These are phyloP conservation scores for Plasmodium falciparum DNA, from an alignment of 169 alveolate genomes.

Conservation along the genomic window DNA sequence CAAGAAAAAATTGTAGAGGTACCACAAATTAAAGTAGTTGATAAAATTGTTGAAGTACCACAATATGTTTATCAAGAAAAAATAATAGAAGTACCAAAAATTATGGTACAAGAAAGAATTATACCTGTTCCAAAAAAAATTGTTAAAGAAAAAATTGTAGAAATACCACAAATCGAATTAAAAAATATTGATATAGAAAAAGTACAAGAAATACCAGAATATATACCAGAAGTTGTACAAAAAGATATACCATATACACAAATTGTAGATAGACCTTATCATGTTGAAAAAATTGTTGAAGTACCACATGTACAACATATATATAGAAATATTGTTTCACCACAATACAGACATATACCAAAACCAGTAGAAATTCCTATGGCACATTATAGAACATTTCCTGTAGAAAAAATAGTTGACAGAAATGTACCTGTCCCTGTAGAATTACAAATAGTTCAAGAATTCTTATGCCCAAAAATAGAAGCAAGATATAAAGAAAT, in stretches of 20 bases:
- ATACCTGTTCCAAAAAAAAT: slow-evolving; percentile 92
- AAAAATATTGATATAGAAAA: slow-evolving; percentile 82
- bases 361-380: slow-evolving; percentile 95
- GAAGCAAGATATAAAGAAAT: slow-evolving; percentile 92
- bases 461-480: slow-evolving; percentile 91
- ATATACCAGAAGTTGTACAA: slow-evolving; percentile 84
- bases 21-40: slow-evolving; percentile 89
- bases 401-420: slow-evolving; percentile 91
- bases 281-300: slow-evolving; percentile 92
- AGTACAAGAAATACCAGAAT: slow-evolving; percentile 62
- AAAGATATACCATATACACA: slow-evolving; percentile 84
- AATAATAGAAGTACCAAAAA: slow-evolving; percentile 91
- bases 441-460: slow-evolving; percentile 93
- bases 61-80: slow-evolving; percentile 93
- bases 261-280: slow-evolving; percentile 85
- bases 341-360: slow-evolving; percentile 95
- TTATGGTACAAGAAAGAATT: slow-evolving; percentile 92
- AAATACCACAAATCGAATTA: slow-evolving; percentile 91
- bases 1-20: slow-evolving; percentile 93
- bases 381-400: slow-evolving; percentile 92
- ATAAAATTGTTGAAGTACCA: slow-evolving; percentile 93
- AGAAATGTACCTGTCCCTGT: slow-evolving; percentile 94
- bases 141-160: slow-evolving; percentile 91
- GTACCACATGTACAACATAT: slow-evolving; percentile 94
- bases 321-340: slow-evolving; percentile 89